Percentiles rank a stretch among this genome's conserved stretches.
phyloP scores from a whole-genome alignment of 495 filamentous ascomycete species.

The Annulohypoxylon nitens region DNA sequence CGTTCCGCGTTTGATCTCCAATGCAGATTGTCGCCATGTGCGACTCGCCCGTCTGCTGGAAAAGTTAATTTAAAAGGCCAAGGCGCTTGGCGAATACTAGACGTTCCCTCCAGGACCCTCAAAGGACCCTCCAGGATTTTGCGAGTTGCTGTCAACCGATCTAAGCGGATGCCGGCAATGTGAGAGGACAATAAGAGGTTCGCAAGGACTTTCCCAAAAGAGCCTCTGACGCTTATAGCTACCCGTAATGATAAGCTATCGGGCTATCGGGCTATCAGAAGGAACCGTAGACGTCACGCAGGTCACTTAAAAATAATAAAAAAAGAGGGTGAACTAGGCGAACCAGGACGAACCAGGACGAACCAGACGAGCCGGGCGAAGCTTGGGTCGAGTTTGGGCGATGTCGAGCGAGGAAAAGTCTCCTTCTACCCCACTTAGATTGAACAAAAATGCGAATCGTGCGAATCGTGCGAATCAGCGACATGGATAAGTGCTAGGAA shows the following conservation, averaged over 20 bases:
- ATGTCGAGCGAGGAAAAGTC: slow-evolving; percentile 1
- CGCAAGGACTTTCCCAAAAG: slow-evolving; percentile 53
- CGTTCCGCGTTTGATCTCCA: slow-evolving; percentile 45
- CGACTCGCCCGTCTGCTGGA: slow-evolving; percentile 37
- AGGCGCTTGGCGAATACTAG: slow-evolving; percentile 36
- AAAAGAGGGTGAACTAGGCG: slow-evolving; percentile 22
- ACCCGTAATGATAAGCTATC: slow-evolving; percentile 44
- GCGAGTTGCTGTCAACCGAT: slow-evolving; percentile 32
- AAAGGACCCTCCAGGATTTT: neutral
- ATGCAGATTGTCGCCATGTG: slow-evolving; percentile 47
- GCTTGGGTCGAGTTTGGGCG: neutral
- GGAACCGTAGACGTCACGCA: slow-evolving; percentile 2
- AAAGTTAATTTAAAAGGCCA: slow-evolving; percentile 26
- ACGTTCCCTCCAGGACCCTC: neutral
- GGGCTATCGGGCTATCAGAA: slow-evolving; percentile 23
- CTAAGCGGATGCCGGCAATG: slow-evolving; percentile 43
- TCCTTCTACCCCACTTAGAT: slow-evolving; percentile 31
- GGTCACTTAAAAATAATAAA: neutral
- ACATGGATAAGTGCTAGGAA: slow-evolving; percentile 23
- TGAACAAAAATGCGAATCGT: slow-evolving; percentile 16
- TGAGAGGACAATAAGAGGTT: slow-evolving; percentile 29
- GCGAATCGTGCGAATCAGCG: slow-evolving; percentile 8
- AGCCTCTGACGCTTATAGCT: slow-evolving; percentile 43
- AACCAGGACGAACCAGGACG: slow-evolving; percentile 4
- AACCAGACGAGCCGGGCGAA: slow-evolving; percentile 1